Conservation (phyloP, 495 filamentous ascomycete genomes). For the Aspergillus sclerotiicarbonarius region DNA sequence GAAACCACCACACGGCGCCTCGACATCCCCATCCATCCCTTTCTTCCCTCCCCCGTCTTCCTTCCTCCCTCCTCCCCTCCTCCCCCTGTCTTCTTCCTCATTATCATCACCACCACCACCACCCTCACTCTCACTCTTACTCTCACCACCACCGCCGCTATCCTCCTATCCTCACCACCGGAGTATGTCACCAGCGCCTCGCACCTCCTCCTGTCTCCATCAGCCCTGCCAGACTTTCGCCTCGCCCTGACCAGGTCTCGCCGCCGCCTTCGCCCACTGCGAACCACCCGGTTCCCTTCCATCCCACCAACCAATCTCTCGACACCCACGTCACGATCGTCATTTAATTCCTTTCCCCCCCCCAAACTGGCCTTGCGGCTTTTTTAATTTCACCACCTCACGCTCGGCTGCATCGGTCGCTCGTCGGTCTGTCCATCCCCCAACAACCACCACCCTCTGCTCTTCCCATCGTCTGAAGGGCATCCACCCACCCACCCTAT, state of each 20-base stretch:
- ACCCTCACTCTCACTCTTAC: slow-evolving; percentile 15
- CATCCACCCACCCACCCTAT: background rate
- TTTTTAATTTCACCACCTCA: slow-evolving; percentile 1
- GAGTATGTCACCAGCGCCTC: slow-evolving; percentile 33
- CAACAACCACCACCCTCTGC: background rate
- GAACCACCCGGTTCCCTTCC: slow-evolving; percentile 16
- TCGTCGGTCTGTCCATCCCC: background rate
- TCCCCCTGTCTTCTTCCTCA: slow-evolving; percentile 16
- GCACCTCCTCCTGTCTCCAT: slow-evolving; percentile 17
- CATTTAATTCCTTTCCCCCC: slow-evolving; percentile 9
- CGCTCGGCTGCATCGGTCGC: background rate
- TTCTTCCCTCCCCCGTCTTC: slow-evolving; percentile 25
- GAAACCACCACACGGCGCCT: slow-evolving; percentile 27
- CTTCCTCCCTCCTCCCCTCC: slow-evolving; percentile 20
- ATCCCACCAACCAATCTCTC: slow-evolving; percentile 11
- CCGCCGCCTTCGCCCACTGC: slow-evolving; percentile 17
- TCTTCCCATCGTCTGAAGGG: background rate
- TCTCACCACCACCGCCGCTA: slow-evolving; percentile 22
- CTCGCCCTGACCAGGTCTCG: slow-evolving; percentile 26
- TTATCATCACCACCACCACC: slow-evolving; percentile 20
- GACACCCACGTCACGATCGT: slow-evolving; percentile 17
- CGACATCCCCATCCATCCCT: slow-evolving; percentile 28
- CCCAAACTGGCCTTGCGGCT: background rate
- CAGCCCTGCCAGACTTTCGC: slow-evolving; percentile 24
- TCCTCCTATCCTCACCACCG: slow-evolving; percentile 14